Evolutionary conservation across 2,329 filamentous ascomycete species (phyloP).

Genomic region (Claviceps capensis): DNA sequence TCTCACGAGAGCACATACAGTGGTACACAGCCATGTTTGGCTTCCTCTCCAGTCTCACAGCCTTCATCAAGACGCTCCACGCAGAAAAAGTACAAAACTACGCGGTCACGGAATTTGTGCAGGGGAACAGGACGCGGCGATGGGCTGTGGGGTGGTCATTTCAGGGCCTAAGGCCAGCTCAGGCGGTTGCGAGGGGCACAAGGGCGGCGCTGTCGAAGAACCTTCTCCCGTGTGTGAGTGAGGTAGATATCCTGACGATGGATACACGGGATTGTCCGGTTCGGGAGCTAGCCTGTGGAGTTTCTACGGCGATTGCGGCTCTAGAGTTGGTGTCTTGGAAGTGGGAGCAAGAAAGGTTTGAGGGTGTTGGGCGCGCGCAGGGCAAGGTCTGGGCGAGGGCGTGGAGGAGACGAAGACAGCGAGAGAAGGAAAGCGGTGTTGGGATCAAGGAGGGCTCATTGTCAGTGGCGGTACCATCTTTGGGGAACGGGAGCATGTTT

Average conservation of each 20-base stretch:
- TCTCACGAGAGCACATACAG: conserved; percentile 44
- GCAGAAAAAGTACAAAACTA: conserved; percentile 55
- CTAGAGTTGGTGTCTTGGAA: conserved; percentile 49
- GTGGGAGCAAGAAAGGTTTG: conserved; percentile 40
- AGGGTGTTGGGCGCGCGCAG: conserved; percentile 49
- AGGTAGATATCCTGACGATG: conserved; percentile 29
- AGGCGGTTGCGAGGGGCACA: conserved; percentile 30
- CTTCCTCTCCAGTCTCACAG: conserved; percentile 56
- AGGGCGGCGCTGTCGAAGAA: conserved; percentile 23
- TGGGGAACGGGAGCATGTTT: conserved; percentile 26
- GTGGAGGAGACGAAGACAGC: conserved; percentile 47
- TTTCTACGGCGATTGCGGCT: conserved; percentile 33
- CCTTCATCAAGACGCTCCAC: conserved; percentile 45
- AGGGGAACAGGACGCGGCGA: conserved; percentile 63
- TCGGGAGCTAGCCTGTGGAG: conserved; percentile 17
- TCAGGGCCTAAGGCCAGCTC: conserved; percentile 45
- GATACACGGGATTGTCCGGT: conserved; percentile 27
- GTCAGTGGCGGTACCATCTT: not conserved
- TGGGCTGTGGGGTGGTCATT: conserved; percentile 92
- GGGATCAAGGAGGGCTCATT: not conserved
- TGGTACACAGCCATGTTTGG: conserved; percentile 95
- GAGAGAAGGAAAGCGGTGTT: conserved; percentile 32
- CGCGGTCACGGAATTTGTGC: conserved; percentile 66
- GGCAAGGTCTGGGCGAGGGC: conserved; percentile 68
- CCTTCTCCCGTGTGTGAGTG: conserved; percentile 29